These are phyloP conservation scores for Bertia moriformis DNA, from an alignment of 2,329 filamentous ascomycete genomes.

Conservation along the genomic window DNA sequence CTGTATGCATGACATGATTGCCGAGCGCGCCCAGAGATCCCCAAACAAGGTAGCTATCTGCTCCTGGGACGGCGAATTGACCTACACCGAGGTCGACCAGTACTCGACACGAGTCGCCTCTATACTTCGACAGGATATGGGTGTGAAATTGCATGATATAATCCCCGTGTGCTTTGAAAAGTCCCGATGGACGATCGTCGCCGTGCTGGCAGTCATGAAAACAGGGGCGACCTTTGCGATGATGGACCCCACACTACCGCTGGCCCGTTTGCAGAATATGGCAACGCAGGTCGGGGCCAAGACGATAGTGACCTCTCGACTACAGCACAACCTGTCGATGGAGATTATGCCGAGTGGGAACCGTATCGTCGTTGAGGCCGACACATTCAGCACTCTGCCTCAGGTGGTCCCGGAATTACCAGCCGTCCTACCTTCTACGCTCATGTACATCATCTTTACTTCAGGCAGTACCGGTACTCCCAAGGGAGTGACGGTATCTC, in stretches of 20 bases:
- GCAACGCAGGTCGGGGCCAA: slow-evolving; percentile 8
- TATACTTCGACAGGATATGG: slow-evolving; percentile 5
- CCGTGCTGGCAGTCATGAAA: slow-evolving; percentile 12
- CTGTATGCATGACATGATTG: slow-evolving; percentile 30
- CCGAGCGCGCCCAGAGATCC: slow-evolving; percentile 16
- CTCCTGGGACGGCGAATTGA: slow-evolving; percentile 14
- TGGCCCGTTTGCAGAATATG: slow-evolving; percentile 10
- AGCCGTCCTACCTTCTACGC: slow-evolving; percentile 2
- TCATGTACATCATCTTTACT: slow-evolving; percentile 43
- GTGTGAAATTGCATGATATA: slow-evolving; percentile 6
- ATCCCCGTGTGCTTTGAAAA: slow-evolving; percentile 3
- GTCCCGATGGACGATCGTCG: not conserved
- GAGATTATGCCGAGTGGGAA: slow-evolving; percentile 2
- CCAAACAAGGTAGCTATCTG: slow-evolving; percentile 17
- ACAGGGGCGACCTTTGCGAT: slow-evolving; percentile 11
- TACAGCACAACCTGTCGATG: slow-evolving; percentile 5
- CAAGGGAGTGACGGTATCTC: slow-evolving; percentile 42
- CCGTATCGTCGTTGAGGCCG: slow-evolving; percentile 2
- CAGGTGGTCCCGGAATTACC: slow-evolving; percentile 4
- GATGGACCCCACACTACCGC: slow-evolving; percentile 10
- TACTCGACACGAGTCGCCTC: not conserved
- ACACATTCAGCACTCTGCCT: slow-evolving; percentile 1
- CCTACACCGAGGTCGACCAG: slow-evolving; percentile 9
- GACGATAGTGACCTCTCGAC: slow-evolving; percentile 5
- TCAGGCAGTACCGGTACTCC: slow-evolving; percentile 50